These are phyloP conservation scores for Sanghuangporus weigelae DNA, from an alignment of 1,284 basidiomycete genomes.

Conservation along the genomic window DNA sequence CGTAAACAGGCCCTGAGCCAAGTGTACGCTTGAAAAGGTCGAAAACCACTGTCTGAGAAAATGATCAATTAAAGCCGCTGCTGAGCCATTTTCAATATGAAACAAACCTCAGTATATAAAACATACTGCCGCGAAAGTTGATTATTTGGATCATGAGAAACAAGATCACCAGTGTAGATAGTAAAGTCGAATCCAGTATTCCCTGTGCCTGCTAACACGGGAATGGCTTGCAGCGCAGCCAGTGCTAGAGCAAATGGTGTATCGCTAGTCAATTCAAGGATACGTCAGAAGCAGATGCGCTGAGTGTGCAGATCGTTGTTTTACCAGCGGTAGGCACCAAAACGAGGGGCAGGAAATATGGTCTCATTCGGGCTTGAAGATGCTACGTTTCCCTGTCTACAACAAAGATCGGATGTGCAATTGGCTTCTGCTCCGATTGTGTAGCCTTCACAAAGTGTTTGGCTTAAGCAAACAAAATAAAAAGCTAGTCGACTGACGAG, in stretches of 20 bases:
- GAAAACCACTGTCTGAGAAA: constrained; percentile 50
- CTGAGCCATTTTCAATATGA: background rate
- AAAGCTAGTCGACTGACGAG: constrained; percentile 36
- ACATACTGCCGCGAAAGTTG: constrained; percentile 48
- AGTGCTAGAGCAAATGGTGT: constrained; percentile 60
- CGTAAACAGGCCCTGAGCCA: constrained; percentile 63
- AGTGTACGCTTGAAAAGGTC: constrained; percentile 59
- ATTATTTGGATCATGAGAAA: constrained; percentile 65
- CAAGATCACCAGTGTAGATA: constrained; percentile 73
- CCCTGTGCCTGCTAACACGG: constrained; percentile 57
- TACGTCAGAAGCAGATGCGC: background rate
- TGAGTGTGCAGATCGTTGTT: background rate
- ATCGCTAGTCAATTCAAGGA: constrained; percentile 43
- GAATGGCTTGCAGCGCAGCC: constrained; percentile 64
- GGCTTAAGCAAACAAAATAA: background rate
- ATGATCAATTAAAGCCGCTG: background rate
- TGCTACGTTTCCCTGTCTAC: constrained; percentile 56
- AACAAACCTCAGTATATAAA: constrained; percentile 50
- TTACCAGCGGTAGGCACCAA: constrained; percentile 59
- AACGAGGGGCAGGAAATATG: constrained; percentile 58
- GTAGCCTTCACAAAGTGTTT: constrained; percentile 41
- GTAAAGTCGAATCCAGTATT: constrained; percentile 59
- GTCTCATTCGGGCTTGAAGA: constrained; percentile 43
- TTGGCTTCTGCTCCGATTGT: constrained; percentile 70
- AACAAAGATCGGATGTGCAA: constrained; percentile 71